phyloP scores from a whole-genome alignment of 257 asterid species.

The Nicotiana otophora region DNA sequence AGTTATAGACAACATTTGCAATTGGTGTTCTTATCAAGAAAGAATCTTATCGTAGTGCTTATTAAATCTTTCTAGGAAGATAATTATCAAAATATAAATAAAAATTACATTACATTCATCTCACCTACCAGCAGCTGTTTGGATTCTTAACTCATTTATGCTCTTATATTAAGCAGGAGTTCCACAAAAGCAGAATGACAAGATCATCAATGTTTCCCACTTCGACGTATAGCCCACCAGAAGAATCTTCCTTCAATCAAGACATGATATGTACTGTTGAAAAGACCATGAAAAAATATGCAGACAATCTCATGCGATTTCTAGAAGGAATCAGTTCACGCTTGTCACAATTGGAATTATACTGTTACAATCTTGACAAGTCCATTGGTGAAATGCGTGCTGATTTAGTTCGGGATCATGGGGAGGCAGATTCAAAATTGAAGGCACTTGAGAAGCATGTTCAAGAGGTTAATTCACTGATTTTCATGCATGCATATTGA shows the following conservation, averaged over 20 bases:
- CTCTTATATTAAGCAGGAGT: conserved; percentile 50
- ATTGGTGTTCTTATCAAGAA: neutral
- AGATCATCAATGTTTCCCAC: conserved; percentile 60
- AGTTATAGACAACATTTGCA: neutral
- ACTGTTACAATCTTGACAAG: conserved; percentile 89
- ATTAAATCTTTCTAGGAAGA: neutral
- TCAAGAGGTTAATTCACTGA: conserved; percentile 59
- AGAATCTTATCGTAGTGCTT: neutral
- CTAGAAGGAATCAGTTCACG: conserved; percentile 96
- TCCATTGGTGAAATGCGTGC: conserved; percentile 89
- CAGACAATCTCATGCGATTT: conserved; percentile 86
- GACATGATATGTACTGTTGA: conserved; percentile 62
- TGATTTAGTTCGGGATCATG: conserved; percentile 63
- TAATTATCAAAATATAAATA: no score
- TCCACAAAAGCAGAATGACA: conserved; percentile 65
- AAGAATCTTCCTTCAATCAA: conserved; percentile 67
- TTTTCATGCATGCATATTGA: neutral
- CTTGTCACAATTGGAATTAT: conserved; percentile 78
- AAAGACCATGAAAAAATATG: conserved; percentile 65
- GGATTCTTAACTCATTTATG: neutral
- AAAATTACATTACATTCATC: neutral
- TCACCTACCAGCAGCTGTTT: neutral
- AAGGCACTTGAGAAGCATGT: conserved; percentile 77
- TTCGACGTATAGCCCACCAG: conserved; percentile 64
- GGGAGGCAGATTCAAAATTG: conserved; percentile 74